Conservation (phyloP, 2,329 filamentous ascomycete species). For the Lecanicillium sp. region DNA sequence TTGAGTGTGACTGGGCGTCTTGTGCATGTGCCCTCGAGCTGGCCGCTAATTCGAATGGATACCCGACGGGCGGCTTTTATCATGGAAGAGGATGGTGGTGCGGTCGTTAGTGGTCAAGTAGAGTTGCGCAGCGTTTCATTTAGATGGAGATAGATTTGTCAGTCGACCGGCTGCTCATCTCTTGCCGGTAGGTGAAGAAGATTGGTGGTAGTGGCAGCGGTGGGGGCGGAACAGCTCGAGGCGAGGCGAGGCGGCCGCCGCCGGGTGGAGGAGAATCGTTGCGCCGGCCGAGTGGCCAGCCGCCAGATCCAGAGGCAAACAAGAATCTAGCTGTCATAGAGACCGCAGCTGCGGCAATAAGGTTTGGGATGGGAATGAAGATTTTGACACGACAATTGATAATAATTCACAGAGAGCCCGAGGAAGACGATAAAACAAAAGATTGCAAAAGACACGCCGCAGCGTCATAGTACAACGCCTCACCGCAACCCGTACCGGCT, state of each 20-base stretch:
- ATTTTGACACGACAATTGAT: too few relatives aligned
- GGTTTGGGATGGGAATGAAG: too few relatives aligned
- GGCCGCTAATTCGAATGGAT: neutral
- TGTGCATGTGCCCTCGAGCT: neutral
- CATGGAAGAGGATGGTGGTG: too few relatives aligned
- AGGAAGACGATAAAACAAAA: neutral
- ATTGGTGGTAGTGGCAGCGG: neutral
- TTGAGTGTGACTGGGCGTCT: neutral
- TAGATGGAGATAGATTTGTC: neutral
- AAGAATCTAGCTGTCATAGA: neutral
- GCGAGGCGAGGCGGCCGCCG: neutral
- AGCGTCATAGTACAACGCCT: neutral
- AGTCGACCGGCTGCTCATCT: neutral
- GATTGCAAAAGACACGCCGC: neutral
- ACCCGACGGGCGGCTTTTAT: too few relatives aligned
- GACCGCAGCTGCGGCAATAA: too few relatives aligned
- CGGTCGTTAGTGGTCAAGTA: too few relatives aligned
- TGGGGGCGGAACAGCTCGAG: neutral
- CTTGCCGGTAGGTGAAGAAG: neutral
- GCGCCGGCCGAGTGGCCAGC: neutral
- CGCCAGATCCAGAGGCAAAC: neutral
- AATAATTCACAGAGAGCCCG: too few relatives aligned
- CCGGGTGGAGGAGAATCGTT: slow-evolving; percentile 7
- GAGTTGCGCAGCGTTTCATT: too few relatives aligned
- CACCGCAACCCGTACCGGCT: neutral